Evolutionary conservation across 768 basidiomycete species (phyloP).

Genomic region (Glaciozyma martinii): DNA sequence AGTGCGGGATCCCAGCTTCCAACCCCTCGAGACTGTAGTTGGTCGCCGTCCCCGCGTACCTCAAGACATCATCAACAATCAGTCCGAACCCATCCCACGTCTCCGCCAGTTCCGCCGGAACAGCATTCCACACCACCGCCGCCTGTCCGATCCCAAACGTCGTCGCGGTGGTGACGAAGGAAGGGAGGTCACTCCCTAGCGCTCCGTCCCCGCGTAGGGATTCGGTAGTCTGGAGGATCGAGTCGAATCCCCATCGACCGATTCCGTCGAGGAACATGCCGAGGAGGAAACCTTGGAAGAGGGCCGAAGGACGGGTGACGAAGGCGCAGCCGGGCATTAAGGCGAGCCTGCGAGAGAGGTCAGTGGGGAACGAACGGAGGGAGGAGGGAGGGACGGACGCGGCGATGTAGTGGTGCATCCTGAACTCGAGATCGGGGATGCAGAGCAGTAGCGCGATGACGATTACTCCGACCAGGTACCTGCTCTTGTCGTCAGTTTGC

Average conservation of each 20-base stretch:
- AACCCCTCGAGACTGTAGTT: slow-evolving; percentile 63
- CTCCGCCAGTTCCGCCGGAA: slow-evolving; percentile 41
- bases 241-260: slow-evolving; percentile 67
- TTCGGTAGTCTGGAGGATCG: slow-evolving; percentile 63
- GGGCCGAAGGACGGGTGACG: slow-evolving; percentile 66
- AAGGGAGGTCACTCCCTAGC: slow-evolving; percentile 58
- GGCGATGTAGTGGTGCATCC: slow-evolving; percentile 75
- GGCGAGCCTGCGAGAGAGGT: slow-evolving; percentile 43
- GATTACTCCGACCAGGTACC: slow-evolving; percentile 49
- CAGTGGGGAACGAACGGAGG: background rate
- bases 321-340: slow-evolving; percentile 71
- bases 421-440: slow-evolving; percentile 58
- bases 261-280: slow-evolving; percentile 54
- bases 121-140: slow-evolving; percentile 49
- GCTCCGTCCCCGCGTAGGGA: slow-evolving; percentile 67
- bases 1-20: slow-evolving; percentile 54
- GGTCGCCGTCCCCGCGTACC: slow-evolving; percentile 59
- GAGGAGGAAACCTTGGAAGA: slow-evolving; percentile 71
- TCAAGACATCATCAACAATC: slow-evolving; percentile 70
- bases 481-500: background rate
- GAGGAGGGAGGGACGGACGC: slow-evolving; percentile 36
- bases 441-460: slow-evolving; percentile 57
- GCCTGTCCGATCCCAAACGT: slow-evolving; percentile 48
- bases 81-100: slow-evolving; percentile 70
- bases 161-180: slow-evolving; percentile 61